Evolutionary conservation across 1,284 basidiomycete species (phyloP).

Genomic region (Tremellales sp.): DNA sequence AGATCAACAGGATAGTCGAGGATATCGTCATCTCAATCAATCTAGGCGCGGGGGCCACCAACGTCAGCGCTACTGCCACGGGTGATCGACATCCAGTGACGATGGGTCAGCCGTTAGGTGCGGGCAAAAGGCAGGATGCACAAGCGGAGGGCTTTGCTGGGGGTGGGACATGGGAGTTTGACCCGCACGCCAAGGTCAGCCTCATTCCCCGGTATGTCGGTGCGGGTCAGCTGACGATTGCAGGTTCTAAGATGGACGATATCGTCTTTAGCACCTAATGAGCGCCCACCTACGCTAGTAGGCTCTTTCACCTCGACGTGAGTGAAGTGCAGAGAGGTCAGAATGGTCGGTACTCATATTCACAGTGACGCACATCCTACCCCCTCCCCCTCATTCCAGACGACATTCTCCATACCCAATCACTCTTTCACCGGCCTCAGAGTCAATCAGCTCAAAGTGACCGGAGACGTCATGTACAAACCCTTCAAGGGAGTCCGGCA

Average conservation of each 20-base stretch:
- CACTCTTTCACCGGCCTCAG: slow-evolving; percentile 74
- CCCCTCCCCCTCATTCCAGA: slow-evolving; percentile 66
- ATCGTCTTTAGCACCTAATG: slow-evolving; percentile 62
- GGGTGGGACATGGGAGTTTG: slow-evolving; percentile 69
- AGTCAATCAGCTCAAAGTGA: slow-evolving; percentile 79
- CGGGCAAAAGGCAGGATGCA: slow-evolving; percentile 18
- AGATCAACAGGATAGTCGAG: slow-evolving; percentile 64
- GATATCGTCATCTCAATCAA: slow-evolving; percentile 65
- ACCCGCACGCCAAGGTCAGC: slow-evolving; percentile 61
- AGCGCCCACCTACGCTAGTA: slow-evolving; percentile 63
- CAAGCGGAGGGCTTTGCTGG: slow-evolving; percentile 51
- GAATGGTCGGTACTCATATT: not conserved
- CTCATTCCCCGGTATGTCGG: not conserved
- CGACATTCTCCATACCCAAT: slow-evolving; percentile 67
- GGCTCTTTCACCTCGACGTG: slow-evolving; percentile 67
- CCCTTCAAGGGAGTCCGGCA: slow-evolving; percentile 62
- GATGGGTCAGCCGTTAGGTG: slow-evolving; percentile 54
- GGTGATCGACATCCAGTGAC: slow-evolving; percentile 36
- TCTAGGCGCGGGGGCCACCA: slow-evolving; percentile 66
- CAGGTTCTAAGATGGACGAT: slow-evolving; percentile 74
- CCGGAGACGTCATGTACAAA: slow-evolving; percentile 54
- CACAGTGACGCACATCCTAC: slow-evolving; percentile 40
- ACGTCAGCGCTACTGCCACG: slow-evolving; percentile 44
- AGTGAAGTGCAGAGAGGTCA: slow-evolving; percentile 9
- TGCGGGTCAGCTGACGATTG: slow-evolving; percentile 2